Evolutionary conservation across 306 rosid species (phyloP).

Genomic region (Prunus mume): DNA sequence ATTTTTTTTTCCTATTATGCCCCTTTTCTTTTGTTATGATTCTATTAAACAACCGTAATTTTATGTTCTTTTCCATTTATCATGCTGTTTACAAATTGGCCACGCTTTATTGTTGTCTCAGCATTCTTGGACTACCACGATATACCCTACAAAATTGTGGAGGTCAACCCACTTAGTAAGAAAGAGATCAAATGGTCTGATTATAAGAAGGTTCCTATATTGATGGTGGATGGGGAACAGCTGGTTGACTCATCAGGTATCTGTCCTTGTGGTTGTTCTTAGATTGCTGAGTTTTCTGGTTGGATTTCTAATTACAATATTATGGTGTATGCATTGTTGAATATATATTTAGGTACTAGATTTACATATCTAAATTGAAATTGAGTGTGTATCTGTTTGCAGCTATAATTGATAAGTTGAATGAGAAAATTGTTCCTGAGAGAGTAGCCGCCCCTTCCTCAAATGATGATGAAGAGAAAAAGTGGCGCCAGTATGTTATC

Average conservation of each 20-base stretch:
- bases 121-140: slow-evolving; percentile 90
- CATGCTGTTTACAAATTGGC: slow-evolving; percentile 19
- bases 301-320: not conserved
- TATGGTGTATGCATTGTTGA: not conserved
- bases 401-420: slow-evolving; percentile 76
- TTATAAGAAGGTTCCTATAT: slow-evolving; percentile 91
- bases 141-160: slow-evolving; percentile 86
- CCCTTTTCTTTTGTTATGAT: not conserved
- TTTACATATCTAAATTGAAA: slow-evolving; percentile 2
- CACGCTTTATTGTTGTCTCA: slow-evolving; percentile 37
- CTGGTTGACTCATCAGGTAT: slow-evolving; percentile 96
- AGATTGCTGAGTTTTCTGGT: slow-evolving; percentile 4
- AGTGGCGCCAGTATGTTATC: slow-evolving; percentile 76
- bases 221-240: slow-evolving; percentile 89
- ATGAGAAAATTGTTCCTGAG: slow-evolving; percentile 45
- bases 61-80: slow-evolving; percentile 7
- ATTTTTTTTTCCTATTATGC: not conserved
- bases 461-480: slow-evolving; percentile 78
- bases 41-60: not conserved
- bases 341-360: not conserved
- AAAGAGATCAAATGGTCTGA: slow-evolving; percentile 97
- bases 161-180: slow-evolving; percentile 93
- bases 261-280: slow-evolving; percentile 5
- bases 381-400: slow-evolving; percentile 23
- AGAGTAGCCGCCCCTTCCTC: slow-evolving; percentile 29